A percentile compares a stretch with the other conserved stretches of the same genome.
Evolutionary conservation across 176 grass and related monocot genomes (phyloP).

Genomic region (Melocanna baccifera): DNA sequence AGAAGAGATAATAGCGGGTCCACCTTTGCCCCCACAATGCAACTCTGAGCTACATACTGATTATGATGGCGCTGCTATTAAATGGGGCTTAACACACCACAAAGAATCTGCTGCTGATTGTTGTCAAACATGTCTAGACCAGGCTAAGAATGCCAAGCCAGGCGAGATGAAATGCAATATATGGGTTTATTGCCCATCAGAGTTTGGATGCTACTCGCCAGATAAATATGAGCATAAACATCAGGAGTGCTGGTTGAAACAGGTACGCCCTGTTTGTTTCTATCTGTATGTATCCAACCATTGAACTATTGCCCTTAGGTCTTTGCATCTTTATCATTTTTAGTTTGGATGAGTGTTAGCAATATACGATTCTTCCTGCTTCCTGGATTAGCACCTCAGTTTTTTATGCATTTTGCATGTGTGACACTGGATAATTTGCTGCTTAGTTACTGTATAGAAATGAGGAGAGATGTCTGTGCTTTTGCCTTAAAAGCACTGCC

Average conservation of each 20-base stretch:
- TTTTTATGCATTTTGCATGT: slow-evolving; percentile 4
- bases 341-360: not conserved
- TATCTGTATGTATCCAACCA: not conserved
- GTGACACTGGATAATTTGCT: not conserved
- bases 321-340: not conserved
- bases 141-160: slow-evolving; percentile 75
- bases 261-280: slow-evolving; percentile 44
- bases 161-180: slow-evolving; percentile 92
- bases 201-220: slow-evolving; percentile 88
- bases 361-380: not conserved
- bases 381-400: not conserved
- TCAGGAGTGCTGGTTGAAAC: slow-evolving; percentile 99
- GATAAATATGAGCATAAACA: slow-evolving; percentile 99
- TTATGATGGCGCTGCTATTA: slow-evolving; percentile 80
- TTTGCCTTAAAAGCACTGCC: not conserved
- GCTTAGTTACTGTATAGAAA: slow-evolving; percentile 1
- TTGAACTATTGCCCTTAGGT: not conserved
- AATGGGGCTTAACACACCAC: slow-evolving; percentile 95
- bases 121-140: slow-evolving; percentile 92
- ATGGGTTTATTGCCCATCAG: slow-evolving; percentile 98
- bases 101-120: slow-evolving; percentile 93
- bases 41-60: slow-evolving; percentile 79
- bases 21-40: slow-evolving; percentile 67
- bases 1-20: slow-evolving; percentile 87
- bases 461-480: not conserved